Evolutionary conservation across 2,329 filamentous ascomycete genomes (phyloP), one percentile per base, ranked within the genome.

Genomic region (Fusarium sp.): DNA sequence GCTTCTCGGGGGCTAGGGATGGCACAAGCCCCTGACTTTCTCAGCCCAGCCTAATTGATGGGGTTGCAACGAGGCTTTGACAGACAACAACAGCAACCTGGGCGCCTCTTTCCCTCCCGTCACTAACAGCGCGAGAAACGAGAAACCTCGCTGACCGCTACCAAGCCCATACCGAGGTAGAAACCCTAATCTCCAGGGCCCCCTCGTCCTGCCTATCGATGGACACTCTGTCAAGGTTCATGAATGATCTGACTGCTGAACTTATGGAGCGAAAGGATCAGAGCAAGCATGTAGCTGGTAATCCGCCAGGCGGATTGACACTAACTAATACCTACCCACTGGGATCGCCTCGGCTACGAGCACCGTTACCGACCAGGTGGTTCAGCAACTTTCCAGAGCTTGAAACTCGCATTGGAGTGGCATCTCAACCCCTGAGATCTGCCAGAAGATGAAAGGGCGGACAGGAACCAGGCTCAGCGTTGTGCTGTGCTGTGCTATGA

Each of bases 131-230:
- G 6, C 42, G 33, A 35, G 58, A 31, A 61, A 62, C 60, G 40
- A 33, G n/a, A 36, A 47, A 45, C 60, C 16, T 63, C 14, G 18
- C 42, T 63, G 60, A 63, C 60, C 60, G 60, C 60, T 54, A 63
- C 29, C 45, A 54, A 31, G 22, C 31, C 5, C 25, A 18, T 22
- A n/a, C 45, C 60, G 29, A 47, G 58, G 29, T 20, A 25, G 6
- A 18, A 61, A 18, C 27, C 14, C 25, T 40, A 33, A 45, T 31
- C 5, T 45, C 29, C n/a, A 47, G 58, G 29, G 27, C 18, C 58
- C 38, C 58, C 58, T 61, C 58, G 31, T 31, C 25, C 4, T 61
- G 38, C 31, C 27, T 60, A 10, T 63, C 16, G 20, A 63, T 36
- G 18, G 42, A 36, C 18, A 35, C 22, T 52, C 59, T 18, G 33